Base-by-base conservation (phyloP, 352 stramenopile genomes). In the Pythium inflatum region DNA sequence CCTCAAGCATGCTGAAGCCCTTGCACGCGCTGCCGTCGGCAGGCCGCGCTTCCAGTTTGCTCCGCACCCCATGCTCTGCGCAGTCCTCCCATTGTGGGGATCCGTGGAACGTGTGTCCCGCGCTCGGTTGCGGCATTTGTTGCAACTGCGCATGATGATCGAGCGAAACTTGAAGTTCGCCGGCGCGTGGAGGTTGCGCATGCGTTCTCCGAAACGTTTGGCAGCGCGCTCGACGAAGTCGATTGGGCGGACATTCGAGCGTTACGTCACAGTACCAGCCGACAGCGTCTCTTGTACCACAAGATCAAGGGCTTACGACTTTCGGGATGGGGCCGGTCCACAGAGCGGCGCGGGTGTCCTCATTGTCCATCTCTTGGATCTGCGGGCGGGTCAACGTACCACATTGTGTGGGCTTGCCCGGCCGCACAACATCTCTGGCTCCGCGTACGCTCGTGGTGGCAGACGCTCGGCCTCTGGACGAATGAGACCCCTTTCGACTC, bases 391-490 rank as follows among this genome's bases (percentile, higher is more conserved):
- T 8, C 3, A 5, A 45, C 31, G 0, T 61, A 36, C 28, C 61
- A 68, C 38, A 68, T 68, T 33, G 36, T 61, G 14, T 68, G 61
- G 60, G 18, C n/a, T 1, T 67, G 60, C 34, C 60, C 46, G 12
- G n/a, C 60, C 0, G 31, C 60, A 5, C 30, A 60, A n/a, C 46
- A 14, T 9, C 46, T 67, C 4, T 67, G 60, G 60, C 5, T 11
- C 7, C 24, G 7, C 2, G 24, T 53, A 1, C 46, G 60, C 5
- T 3, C 31, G 1, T 40, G 36, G 31, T 67, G 60, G 60, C 3
- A 4, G 18, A 13, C 6, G 1, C 36, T 43, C 12, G 46, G 60
- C 12, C 18, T 67, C 4, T 61, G 50, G 50, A 12, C 48, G 11
- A 33, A 8, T 0, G 11, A 4, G 11, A 3, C 3, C 31, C 2